phyloP scores from a whole-genome alignment of 2,329 filamentous ascomycete genomes.

The Trichoderma koningiopsis region DNA sequence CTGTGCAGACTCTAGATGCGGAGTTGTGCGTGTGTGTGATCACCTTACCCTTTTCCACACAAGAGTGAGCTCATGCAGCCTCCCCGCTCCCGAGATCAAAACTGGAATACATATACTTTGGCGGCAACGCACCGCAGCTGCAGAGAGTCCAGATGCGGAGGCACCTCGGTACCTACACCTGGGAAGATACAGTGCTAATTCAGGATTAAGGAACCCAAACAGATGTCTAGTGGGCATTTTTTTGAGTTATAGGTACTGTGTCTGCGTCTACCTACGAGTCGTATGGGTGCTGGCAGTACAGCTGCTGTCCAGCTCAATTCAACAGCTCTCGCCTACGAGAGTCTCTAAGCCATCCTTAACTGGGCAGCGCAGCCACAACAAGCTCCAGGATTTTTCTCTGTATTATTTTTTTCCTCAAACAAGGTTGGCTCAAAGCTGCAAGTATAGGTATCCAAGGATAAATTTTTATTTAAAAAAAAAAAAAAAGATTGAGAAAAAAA shows the following conservation, averaged over 20 bases:
- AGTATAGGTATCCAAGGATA: neutral
- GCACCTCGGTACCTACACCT: neutral
- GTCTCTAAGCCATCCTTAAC: neutral
- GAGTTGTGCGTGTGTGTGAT: constrained; percentile 16
- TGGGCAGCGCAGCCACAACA: neutral
- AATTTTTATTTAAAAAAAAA: neutral
- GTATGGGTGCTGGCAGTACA: neutral
- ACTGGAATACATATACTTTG: neutral
- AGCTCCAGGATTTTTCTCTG: neutral
- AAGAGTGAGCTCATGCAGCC: constrained; percentile 10
- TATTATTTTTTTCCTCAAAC: neutral
- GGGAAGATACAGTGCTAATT: neutral
- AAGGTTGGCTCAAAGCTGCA: neutral
- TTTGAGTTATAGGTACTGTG: neutral
- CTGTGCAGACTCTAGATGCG: constrained; percentile 12
- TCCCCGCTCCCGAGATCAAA: neutral
- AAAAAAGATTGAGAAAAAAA: neutral
- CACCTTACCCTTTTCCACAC: neutral
- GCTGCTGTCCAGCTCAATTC: neutral
- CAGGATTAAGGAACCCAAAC: neutral
- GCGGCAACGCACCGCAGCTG: neutral
- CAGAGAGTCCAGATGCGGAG: neutral
- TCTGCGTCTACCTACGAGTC: neutral
- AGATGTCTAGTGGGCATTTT: neutral
- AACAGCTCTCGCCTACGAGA: neutral